Evolutionary conservation across 495 filamentous ascomycete species (phyloP), one percentile per base, ranked within the genome.

Genomic region (Penicillium lagena): DNA sequence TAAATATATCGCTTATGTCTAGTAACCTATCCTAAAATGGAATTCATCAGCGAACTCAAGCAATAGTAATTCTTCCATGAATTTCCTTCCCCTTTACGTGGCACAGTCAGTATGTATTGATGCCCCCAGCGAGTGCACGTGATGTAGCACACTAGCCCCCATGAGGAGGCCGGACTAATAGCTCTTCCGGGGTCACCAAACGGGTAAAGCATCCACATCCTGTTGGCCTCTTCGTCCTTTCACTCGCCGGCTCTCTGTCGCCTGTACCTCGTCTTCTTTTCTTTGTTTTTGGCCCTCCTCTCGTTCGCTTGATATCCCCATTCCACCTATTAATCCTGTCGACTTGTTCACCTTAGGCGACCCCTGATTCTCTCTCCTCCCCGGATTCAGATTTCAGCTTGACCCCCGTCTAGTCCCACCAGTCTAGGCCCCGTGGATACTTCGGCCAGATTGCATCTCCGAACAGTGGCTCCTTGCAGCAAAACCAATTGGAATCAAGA

Each of bases 401-500:
- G 32, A 36, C 22, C 38, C 29, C 50, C 37, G 45, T 45, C 42
- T 49, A 45, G 43, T 37, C 36, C 45, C 36, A 35, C 42, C 42
- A 44, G 49, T 51, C 49, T 46, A 43, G 46, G 41, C 47, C 51
- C 45, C 39, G 46, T 35, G 50, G 36, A 54, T 57, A 49, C 49
- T 67, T 43, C 56, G 51, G 56, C 61, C 55, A 64, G 56, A 56
- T 67, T 59, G 59, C 63, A 57, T 59, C 57, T 56, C 37, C 9
- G 50, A 58, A 52, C 55, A 45, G 50, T 41, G 35, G 40, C 43
- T 45, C 47, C 40, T 47, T 40, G 22, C 22, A 40, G 45, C 49
- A 43, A 35, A 35, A 29, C 30, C 50, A 50, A 46, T 50, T 47
- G 27, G 45, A 13, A 43, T 43, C 44, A 39, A 29, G 54, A 49